phyloP scores from a whole-genome alignment of 768 basidiomycete genomes.

The Pleurotus tuber-regium region DNA sequence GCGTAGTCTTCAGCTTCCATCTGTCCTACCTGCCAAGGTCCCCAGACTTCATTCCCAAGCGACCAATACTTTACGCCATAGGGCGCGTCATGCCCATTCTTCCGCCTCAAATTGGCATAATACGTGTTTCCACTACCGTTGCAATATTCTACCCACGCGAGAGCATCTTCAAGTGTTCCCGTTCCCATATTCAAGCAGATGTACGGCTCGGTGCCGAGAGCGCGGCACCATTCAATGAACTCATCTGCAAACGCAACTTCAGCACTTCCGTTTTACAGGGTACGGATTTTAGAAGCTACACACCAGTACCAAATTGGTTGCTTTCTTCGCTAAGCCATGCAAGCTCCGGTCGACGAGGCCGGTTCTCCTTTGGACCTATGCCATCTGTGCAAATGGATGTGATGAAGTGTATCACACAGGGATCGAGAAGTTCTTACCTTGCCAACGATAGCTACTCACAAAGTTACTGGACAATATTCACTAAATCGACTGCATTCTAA shows the following conservation, averaged over 20 bases:
- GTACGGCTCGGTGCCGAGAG: conserved; percentile 51
- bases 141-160: conserved; percentile 64
- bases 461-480: conserved; percentile 35
- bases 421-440: conserved; percentile 32
- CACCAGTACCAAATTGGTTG: conserved; percentile 58
- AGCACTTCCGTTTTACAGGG: too few species aligned
- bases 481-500: neutral
- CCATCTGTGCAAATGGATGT: conserved; percentile 39
- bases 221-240: conserved; percentile 56
- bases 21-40: conserved; percentile 58
- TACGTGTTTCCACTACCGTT: conserved; percentile 44
- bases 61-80: conserved; percentile 40
- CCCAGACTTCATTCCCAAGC: conserved; percentile 50
- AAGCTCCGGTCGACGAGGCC: conserved; percentile 55
- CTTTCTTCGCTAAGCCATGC: conserved; percentile 61
- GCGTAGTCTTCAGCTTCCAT: conserved; percentile 54
- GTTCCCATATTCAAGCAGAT: conserved; percentile 66
- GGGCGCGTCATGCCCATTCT: conserved; percentile 54
- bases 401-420: too few species aligned
- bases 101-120: conserved; percentile 58
- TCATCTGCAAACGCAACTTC: conserved; percentile 29
- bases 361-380: conserved; percentile 45
- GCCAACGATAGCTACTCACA: conserved; percentile 55
- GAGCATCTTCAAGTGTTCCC: conserved; percentile 56
- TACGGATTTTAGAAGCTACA: too few species aligned